These are phyloP conservation scores for Phylloporus arenicola DNA, from an alignment of 768 basidiomycete genomes.

Conservation along the genomic window DNA sequence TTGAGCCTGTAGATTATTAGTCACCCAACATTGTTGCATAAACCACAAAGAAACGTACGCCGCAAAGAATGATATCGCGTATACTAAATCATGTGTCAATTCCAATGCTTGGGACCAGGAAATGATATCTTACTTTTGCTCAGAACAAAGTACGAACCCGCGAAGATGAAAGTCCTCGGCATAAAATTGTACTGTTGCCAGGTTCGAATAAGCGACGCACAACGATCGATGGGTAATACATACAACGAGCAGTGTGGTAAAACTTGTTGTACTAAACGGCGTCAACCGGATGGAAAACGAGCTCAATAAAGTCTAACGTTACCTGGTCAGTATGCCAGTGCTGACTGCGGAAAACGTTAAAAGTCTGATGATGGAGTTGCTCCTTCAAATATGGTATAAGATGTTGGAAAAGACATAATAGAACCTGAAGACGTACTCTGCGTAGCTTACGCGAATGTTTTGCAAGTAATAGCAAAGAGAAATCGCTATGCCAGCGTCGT, in stretches of 20 bases:
- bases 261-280: conserved; percentile 25
- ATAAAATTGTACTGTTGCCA: conserved; percentile 49
- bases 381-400: conserved; percentile 29
- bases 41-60: conserved; percentile 38
- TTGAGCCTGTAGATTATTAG: conserved; percentile 43
- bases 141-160: conserved; percentile 56
- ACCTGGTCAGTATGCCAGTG: conserved; percentile 62
- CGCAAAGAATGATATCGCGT: conserved; percentile 60
- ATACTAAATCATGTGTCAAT: conserved; percentile 36
- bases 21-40: neutral
- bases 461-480: conserved; percentile 53
- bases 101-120: neutral
- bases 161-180: conserved; percentile 53
- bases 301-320: neutral
- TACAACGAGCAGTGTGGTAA: conserved; percentile 53
- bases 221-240: conserved; percentile 13
- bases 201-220: neutral
- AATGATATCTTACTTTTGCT: conserved; percentile 49
- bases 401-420: neutral
- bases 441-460: conserved; percentile 45
- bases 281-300: neutral
- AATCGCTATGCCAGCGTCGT: conserved; percentile 48
- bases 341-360: conserved; percentile 58
- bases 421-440: conserved; percentile 30
- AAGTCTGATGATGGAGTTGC: conserved; percentile 51